These are phyloP conservation scores for Sungouiella thailandica DNA, from an alignment of 805 yeast species.

Conservation along the genomic window DNA sequence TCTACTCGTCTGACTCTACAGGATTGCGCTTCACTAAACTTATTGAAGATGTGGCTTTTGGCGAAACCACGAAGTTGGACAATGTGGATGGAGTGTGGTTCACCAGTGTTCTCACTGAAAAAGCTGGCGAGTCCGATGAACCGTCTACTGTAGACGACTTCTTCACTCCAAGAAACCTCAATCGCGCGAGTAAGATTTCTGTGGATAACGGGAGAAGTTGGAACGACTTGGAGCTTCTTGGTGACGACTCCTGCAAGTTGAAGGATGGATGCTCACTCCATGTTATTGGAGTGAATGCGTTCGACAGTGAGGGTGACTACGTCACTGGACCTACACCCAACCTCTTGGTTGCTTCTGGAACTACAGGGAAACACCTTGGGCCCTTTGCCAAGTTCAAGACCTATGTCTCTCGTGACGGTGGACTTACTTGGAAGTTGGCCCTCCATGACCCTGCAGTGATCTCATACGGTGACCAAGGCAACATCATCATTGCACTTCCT, in stretches of 20 bases:
- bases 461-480: constrained; percentile 69
- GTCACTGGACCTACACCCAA: constrained; percentile 55
- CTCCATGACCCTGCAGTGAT: constrained; percentile 49
- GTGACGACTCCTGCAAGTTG: constrained; percentile 40
- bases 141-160: constrained; percentile 23
- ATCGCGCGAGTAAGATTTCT: constrained; percentile 35
- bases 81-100: constrained; percentile 61
- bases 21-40: constrained; percentile 48
- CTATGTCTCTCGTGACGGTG: constrained; percentile 72
- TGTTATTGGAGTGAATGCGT: constrained; percentile 25
- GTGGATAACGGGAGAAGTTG: constrained; percentile 52
- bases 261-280: constrained; percentile 48
- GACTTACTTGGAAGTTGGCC: constrained; percentile 61
- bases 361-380: constrained; percentile 24
- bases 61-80: constrained; percentile 41
- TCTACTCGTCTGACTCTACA: constrained; percentile 52
- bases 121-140: constrained; percentile 4
- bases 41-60: constrained; percentile 39
- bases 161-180: not conserved
- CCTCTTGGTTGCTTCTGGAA: constrained; percentile 29
- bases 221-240: constrained; percentile 42
- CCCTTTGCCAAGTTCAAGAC: constrained; percentile 30
- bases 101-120: constrained; percentile 30
- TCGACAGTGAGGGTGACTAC: constrained; percentile 38
- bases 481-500: constrained; percentile 61